Evolutionary conservation across 257 asterid genomes (phyloP), one percentile per base, ranked within the genome.

Genomic region (Fraxinus excelsior): DNA sequence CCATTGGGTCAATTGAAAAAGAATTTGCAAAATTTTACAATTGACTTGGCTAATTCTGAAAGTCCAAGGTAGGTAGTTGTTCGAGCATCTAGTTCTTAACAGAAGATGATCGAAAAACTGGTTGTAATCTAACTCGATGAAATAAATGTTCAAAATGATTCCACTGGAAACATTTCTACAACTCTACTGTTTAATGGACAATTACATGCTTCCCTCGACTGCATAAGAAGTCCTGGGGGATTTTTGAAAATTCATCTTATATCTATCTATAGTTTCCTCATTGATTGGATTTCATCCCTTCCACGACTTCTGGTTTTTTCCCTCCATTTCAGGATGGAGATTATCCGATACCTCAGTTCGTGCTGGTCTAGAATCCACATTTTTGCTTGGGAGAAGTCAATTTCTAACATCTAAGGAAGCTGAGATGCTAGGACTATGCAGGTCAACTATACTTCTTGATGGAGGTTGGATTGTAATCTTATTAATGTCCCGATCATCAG

Each of bases 341-440:
- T 74, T 95, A 62, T 88, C 96, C 11, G 84, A 86, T 76, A 74
- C 79, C 67, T 89, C 98, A 74, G 84, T 95, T 71, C 94, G 89
- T 70, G 83, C 91, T 80, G 99, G 99, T 84, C 82, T 95, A 66
- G 92, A 95, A 84, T 25, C 81, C 72, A 88, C 96, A 31, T 75
- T 75, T 89, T 80, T 95, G 89, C 90, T 80, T 71, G 98, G 99
- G 21, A 88, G 99, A 87, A 89, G 83, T 82, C 99, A 95, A 78
- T 72, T 95, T 82, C 84, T 95, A 80, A 86, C 93, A 73, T 81
- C 80, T 29, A 80, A 87, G 78, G 97, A 90, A 86, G 93, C 92
- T 73, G 88, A 83, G 78, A 77, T 60, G 84, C 86, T 95, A 53
- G 97, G 94, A 65, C 82, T 93, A 64, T 88, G 90, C 16, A 93